Conservation (phyloP, 495 filamentous ascomycete species). For the Lasiosphaeria miniovina region DNA sequence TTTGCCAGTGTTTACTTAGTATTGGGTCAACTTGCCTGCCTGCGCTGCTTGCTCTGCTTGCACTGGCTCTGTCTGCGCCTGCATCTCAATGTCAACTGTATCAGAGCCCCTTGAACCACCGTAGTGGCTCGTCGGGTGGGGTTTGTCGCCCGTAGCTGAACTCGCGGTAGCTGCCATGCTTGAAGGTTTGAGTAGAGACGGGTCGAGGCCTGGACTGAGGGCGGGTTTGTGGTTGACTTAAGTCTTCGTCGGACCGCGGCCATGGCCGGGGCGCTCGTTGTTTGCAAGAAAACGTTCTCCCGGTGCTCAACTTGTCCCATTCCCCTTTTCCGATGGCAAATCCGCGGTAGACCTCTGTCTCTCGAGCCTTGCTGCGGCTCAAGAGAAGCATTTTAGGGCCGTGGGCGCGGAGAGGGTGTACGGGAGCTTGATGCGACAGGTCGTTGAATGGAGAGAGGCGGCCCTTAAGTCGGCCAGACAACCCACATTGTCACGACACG, state of each 20-base stretch:
- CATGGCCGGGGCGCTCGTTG: no score
- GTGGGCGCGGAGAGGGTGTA: slow-evolving; percentile 3
- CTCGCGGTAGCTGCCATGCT: background rate
- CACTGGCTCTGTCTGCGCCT: background rate
- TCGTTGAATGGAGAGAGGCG: background rate
- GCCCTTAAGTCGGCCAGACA: slow-evolving; percentile 3
- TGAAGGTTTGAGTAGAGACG: background rate
- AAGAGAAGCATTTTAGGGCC: background rate
- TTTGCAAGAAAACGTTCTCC: background rate
- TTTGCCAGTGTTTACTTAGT: background rate
- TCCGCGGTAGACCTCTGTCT: background rate
- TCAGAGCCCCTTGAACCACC: background rate
- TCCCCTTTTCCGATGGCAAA: background rate
- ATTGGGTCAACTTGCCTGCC: background rate
- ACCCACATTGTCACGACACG: background rate
- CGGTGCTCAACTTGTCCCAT: background rate
- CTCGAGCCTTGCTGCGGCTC: background rate
- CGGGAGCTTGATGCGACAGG: background rate
- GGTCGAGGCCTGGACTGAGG: no score
- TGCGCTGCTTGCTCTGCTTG: background rate
- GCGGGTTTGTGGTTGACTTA: no score
- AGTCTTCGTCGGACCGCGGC: no score
- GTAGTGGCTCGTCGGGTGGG: background rate
- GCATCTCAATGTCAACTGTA: background rate
- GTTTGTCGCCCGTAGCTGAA: background rate